A percentile compares a stretch with the other conserved stretches of the same genome.
phyloP scores from a whole-genome alignment of 179 eudicot species.

The Silene coronaria region DNA sequence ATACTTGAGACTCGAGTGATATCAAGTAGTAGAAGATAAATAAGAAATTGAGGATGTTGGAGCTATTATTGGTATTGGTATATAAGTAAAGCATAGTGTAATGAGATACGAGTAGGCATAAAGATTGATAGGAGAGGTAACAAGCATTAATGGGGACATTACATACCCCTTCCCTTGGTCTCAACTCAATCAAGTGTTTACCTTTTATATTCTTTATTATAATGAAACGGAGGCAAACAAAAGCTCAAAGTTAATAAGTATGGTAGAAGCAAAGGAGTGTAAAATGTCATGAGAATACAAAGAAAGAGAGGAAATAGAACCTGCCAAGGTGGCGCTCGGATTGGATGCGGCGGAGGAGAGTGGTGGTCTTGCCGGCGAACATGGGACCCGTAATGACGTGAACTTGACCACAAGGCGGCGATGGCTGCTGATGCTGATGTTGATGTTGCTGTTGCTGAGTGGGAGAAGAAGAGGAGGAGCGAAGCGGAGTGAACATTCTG shows the following conservation, averaged over 20 bases:
- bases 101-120: no score
- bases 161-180: no score
- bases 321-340: slow-evolving; percentile 19
- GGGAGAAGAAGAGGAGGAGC: neutral
- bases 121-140: no score
- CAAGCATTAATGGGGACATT: no score
- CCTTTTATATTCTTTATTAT: no score
- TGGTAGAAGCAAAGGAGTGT: neutral
- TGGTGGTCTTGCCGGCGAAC: slow-evolving; percentile 25
- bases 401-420: slow-evolving; percentile 4
- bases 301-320: neutral
- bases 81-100: no score
- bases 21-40: neutral
- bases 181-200: no score
- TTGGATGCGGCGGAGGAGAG: slow-evolving; percentile 22
- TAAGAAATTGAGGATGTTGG: neutral
- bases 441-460: neutral
- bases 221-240: neutral
- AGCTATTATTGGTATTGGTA: no score
- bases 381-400: slow-evolving; percentile 17
- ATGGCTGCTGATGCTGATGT: neutral
- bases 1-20: neutral
- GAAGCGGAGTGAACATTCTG: neutral
- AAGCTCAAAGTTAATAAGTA: neutral
- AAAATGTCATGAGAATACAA: neutral